Percentiles rank a stretch among this genome's conserved stretches.
phyloP scores from a whole-genome alignment of 2,329 filamentous ascomycete species.

The Teratosphaeriaceae sp. region DNA sequence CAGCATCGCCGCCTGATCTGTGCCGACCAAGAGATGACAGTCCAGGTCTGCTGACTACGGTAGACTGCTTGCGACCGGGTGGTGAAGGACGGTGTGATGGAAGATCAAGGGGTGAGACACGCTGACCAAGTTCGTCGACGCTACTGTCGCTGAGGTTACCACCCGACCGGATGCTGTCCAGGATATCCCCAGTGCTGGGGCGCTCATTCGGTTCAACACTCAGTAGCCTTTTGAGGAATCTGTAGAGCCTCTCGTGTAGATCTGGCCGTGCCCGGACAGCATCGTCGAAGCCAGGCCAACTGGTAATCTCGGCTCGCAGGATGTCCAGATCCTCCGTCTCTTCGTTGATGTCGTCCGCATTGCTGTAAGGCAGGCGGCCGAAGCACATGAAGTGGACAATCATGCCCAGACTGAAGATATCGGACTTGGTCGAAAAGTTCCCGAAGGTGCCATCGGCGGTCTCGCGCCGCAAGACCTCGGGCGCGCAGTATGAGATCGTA shows the following conservation, averaged over 20 bases:
- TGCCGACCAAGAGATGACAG: slow-evolving; percentile 13
- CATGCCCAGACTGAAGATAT: slow-evolving; percentile 98
- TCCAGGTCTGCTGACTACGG: slow-evolving; percentile 14
- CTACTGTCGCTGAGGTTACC: slow-evolving; percentile 25
- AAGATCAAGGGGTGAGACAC: slow-evolving; percentile 40
- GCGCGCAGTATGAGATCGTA: slow-evolving; percentile 95
- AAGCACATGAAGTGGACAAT: slow-evolving; percentile 99
- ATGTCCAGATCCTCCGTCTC: slow-evolving; percentile 86
- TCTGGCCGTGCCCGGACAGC: slow-evolving; percentile 60
- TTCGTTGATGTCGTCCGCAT: slow-evolving; percentile 78
- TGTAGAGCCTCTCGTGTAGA: slow-evolving; percentile 78
- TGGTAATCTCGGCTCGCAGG: slow-evolving; percentile 75
- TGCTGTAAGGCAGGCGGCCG: slow-evolving; percentile 74
- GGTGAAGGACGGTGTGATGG: slow-evolving; percentile 17
- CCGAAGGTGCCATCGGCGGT: slow-evolving; percentile 63
- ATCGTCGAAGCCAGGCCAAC: slow-evolving; percentile 75
- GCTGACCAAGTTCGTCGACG: slow-evolving; percentile 17
- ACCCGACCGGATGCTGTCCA: slow-evolving; percentile 66
- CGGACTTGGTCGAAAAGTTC: slow-evolving; percentile 94
- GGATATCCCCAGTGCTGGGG: slow-evolving; percentile 79
- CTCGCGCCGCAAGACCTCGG: slow-evolving; percentile 73
- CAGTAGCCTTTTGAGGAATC: slow-evolving; percentile 72
- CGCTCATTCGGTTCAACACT: slow-evolving; percentile 69
- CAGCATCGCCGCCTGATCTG: slow-evolving; percentile 10
- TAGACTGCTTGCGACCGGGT: slow-evolving; percentile 17